These are phyloP conservation scores for Coniophora puteana DNA, from an alignment of 1,284 basidiomycete species.

Conservation along the genomic window DNA sequence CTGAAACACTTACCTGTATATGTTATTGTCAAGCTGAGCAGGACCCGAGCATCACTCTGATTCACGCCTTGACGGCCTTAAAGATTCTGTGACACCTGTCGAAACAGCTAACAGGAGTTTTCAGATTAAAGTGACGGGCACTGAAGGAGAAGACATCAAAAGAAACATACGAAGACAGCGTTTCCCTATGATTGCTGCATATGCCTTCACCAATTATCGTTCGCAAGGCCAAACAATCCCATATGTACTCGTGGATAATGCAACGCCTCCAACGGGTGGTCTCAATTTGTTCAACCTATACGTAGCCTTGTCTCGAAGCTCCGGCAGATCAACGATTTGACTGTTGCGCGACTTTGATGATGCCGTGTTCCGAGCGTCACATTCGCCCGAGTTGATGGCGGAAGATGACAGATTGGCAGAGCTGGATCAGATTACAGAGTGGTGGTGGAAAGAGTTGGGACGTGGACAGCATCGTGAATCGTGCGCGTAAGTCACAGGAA, in stretches of 20 bases:
- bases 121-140: slow-evolving; percentile 4
- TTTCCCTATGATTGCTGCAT: slow-evolving; percentile 26
- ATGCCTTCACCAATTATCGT: slow-evolving; percentile 32
- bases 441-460: slow-evolving; percentile 7
- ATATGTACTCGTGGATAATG: slow-evolving; percentile 27
- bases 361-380: slow-evolving; percentile 1
- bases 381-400: slow-evolving; percentile 5
- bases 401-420: slow-evolving; percentile 8
- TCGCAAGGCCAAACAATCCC: slow-evolving; percentile 29
- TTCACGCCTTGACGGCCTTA: slow-evolving; percentile 20
- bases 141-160: background rate
- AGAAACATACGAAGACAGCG: slow-evolving; percentile 15
- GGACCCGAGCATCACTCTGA: no score
- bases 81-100: slow-evolving; percentile 26
- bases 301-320: slow-evolving; percentile 29
- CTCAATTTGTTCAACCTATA: slow-evolving; percentile 29
- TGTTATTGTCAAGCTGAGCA: slow-evolving; percentile 30
- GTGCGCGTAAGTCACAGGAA: no score
- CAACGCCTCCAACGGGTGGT: slow-evolving; percentile 21
- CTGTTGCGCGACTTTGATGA: slow-evolving; percentile 17
- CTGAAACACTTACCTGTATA: slow-evolving; percentile 29
- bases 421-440: slow-evolving; percentile 3
- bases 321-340: slow-evolving; percentile 22
- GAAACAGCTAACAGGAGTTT: slow-evolving; percentile 15
- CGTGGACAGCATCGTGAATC: background rate